Conservation (phyloP, 2,329 filamentous ascomycete genomes). For the Colletotrichum sp. region DNA sequence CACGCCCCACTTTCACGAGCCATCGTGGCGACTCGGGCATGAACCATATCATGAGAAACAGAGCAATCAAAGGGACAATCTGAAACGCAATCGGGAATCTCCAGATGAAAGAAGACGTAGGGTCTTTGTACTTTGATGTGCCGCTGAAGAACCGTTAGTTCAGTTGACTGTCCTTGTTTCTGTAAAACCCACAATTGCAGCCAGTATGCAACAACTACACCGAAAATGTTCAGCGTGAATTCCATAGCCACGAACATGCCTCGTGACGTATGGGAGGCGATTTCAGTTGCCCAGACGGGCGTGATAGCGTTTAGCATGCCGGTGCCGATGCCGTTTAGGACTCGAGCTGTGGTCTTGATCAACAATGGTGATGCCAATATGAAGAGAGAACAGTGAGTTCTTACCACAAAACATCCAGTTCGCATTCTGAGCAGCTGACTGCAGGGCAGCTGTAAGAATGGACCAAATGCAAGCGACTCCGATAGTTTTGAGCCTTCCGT, state of each 20-base stretch:
- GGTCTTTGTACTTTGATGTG: constrained; percentile 46
- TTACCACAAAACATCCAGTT: constrained; percentile 68
- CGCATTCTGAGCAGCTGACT: constrained; percentile 69
- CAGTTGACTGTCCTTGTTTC: not conserved
- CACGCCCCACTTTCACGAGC: constrained; percentile 69
- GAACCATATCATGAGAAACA: constrained; percentile 65
- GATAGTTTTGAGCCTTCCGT: constrained; percentile 69
- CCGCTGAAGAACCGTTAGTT: constrained; percentile 16
- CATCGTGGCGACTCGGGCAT: constrained; percentile 74
- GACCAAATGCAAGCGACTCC: constrained; percentile 63
- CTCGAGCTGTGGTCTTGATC: constrained; percentile 47
- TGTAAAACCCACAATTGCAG: constrained; percentile 47
- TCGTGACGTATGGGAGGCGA: constrained; percentile 69
- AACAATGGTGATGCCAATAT: not conserved
- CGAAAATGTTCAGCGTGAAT: constrained; percentile 66
- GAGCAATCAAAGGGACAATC: constrained; percentile 65
- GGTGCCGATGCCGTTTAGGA: constrained; percentile 70
- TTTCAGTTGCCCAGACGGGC: constrained; percentile 76
- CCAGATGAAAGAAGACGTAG: constrained; percentile 65
- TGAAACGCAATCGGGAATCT: constrained; percentile 75
- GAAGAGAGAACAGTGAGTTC: not conserved
- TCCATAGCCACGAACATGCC: constrained; percentile 75
- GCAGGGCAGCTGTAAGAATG: constrained; percentile 65
- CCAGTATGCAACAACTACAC: constrained; percentile 59
- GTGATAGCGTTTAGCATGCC: constrained; percentile 75